Percentiles rank a stretch among this genome's conserved stretches.
Evolutionary conservation across 2,329 filamentous ascomycete genomes (phyloP).

Genomic region (Ophiocordyceps camponoti-saundersi): DNA sequence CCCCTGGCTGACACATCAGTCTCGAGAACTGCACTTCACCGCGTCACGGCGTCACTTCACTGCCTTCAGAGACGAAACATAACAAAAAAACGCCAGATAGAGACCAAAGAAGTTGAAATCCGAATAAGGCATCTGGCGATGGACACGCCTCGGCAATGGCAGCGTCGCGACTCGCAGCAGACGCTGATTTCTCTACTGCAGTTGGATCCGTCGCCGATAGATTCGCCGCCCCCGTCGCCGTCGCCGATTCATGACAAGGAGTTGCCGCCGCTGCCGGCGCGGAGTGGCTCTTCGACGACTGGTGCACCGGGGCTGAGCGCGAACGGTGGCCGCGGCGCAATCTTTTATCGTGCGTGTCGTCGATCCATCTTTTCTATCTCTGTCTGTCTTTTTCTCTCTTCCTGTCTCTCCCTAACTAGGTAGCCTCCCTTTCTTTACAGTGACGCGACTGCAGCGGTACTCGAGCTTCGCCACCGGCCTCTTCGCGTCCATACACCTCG

Average conservation of each 20-base stretch:
- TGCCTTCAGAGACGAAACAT: no score
- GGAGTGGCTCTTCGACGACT: conserved; percentile 10
- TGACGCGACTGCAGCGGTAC: conserved; percentile 60
- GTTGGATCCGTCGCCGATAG: conserved; percentile 70
- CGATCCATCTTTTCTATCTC: not conserved
- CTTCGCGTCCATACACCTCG: conserved; percentile 61
- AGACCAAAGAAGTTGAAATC: not conserved
- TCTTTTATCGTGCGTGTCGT: conserved; percentile 52
- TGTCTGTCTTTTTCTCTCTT: not conserved
- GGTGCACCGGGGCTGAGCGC: conserved; percentile 40
- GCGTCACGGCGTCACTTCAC: no score
- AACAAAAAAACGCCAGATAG: not conserved
- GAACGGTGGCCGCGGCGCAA: conserved; percentile 41
- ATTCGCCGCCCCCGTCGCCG: conserved; percentile 24
- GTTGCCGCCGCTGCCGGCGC: conserved; percentile 17
- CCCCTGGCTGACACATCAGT: no score
- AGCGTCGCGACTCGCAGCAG: conserved; percentile 27
- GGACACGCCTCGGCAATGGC: conserved; percentile 4
- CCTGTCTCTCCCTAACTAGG: no score
- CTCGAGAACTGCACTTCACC: no score
- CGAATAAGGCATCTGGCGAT: conserved; percentile 1
- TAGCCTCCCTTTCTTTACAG: conserved; percentile 1
- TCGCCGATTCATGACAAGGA: conserved; percentile 1
- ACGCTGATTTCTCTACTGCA: conserved; percentile 53
- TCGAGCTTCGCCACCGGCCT: conserved; percentile 71